phyloP scores from a whole-genome alignment of 2,329 filamentous ascomycete genomes.

The Hawksworthiomyces lignivorus region DNA sequence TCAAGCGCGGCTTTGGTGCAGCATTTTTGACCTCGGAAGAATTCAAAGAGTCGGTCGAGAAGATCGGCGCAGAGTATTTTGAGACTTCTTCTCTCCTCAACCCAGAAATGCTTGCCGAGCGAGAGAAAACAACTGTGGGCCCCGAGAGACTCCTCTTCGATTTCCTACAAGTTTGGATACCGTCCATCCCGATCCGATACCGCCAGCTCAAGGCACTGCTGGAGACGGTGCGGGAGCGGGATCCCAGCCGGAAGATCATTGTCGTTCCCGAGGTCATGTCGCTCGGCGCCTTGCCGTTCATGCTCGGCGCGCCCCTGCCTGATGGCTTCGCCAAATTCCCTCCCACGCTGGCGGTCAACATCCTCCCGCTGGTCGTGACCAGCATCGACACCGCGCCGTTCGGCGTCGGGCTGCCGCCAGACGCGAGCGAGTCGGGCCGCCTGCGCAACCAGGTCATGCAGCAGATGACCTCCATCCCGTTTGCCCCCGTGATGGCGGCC shows the following conservation, averaged over 20 bases:
- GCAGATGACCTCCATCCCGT: not conserved
- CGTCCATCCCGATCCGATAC: not conserved
- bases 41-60: not conserved
- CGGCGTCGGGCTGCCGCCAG: conserved; percentile 6
- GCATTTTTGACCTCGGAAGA: not conserved
- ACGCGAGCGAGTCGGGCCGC: conserved; percentile 5
- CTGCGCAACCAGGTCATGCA: conserved; percentile 10
- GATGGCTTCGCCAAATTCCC: conserved; percentile 4
- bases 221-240: not conserved
- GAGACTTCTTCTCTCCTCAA: not conserved
- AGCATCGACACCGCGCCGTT: conserved; percentile 10
- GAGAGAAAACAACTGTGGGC: not conserved
- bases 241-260: conserved; percentile 1
- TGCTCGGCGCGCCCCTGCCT: conserved; percentile 7
- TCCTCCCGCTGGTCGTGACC: not conserved
- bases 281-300: conserved; percentile 4
- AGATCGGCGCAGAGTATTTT: conserved; percentile 1
- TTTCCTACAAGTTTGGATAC: too few relatives aligned
- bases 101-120: not conserved
- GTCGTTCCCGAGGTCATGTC: conserved; percentile 5
- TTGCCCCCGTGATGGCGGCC: not conserved
- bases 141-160: too few relatives aligned
- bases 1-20: conserved; percentile 7
- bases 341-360: conserved; percentile 3
- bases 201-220: not conserved